Evolutionary conservation across 1,139 yeast genomes (phyloP).

Genomic region (Trichomonascaceae sp.): DNA sequence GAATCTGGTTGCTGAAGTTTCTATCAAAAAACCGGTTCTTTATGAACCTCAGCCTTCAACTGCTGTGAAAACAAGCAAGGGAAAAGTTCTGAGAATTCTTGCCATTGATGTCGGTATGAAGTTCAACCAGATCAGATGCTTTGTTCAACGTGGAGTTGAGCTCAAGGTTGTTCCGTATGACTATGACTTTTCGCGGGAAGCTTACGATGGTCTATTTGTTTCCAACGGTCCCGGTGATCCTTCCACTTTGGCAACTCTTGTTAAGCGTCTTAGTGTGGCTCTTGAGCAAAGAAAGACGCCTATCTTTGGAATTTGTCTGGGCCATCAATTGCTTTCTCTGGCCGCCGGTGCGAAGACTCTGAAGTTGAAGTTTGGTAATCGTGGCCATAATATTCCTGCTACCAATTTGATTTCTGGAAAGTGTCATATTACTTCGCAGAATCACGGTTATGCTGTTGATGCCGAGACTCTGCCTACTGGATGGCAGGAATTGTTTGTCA

Average conservation of each 20-base stretch:
- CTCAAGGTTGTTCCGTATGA: slow-evolving; percentile 95
- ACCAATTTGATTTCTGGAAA: slow-evolving; percentile 82
- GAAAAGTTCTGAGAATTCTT: slow-evolving; percentile 71
- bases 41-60: slow-evolving; percentile 58
- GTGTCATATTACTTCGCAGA: slow-evolving; percentile 96
- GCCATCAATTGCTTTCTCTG: slow-evolving; percentile 90
- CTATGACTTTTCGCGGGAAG: slow-evolving; percentile 63
- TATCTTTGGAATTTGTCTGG: slow-evolving; percentile 93
- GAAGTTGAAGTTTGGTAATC: slow-evolving; percentile 93
- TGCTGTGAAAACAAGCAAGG: slow-evolving; percentile 55
- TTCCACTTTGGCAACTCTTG: slow-evolving; percentile 65
- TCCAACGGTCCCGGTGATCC: slow-evolving; percentile 99
- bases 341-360: slow-evolving; percentile 92
- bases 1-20: slow-evolving; percentile 89
- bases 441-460: slow-evolving; percentile 98
- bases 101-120: slow-evolving; percentile 98
- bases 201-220: slow-evolving; percentile 91
- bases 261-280: slow-evolving; percentile 51
- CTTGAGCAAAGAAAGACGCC: slow-evolving; percentile 53
- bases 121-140: slow-evolving; percentile 95
- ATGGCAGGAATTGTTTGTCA: slow-evolving; percentile 93
- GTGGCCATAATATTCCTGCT: slow-evolving; percentile 98
- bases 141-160: slow-evolving; percentile 93
- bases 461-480: slow-evolving; percentile 59
- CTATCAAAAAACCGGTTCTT: slow-evolving; percentile 65